These are phyloP conservation scores for Pichia sp. DNA, from an alignment of 1,139 yeast genomes.

Conservation along the genomic window DNA sequence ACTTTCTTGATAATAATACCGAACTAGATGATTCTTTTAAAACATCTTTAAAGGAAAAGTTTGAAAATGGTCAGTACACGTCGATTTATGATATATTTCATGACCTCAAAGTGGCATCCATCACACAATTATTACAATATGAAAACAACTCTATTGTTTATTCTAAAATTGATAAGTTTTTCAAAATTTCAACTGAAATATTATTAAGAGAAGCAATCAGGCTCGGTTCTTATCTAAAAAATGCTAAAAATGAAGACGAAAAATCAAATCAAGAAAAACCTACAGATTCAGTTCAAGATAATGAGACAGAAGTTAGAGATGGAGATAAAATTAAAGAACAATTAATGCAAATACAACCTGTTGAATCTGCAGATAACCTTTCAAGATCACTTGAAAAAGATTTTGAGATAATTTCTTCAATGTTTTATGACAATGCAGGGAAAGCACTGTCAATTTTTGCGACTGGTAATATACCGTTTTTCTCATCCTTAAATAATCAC, in stretches of 20 bases:
- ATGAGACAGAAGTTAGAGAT: slow-evolving; percentile 4
- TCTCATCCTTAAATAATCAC: slow-evolving; percentile 53
- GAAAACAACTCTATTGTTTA: slow-evolving; percentile 39
- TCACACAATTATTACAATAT: slow-evolving; percentile 30
- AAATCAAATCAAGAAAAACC: background rate
- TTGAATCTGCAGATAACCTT: slow-evolving; percentile 24
- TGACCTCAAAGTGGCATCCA: slow-evolving; percentile 64
- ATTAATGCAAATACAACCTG: slow-evolving; percentile 15
- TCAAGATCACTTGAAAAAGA: slow-evolving; percentile 41
- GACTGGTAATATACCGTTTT: slow-evolving; percentile 50
- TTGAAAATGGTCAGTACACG: slow-evolving; percentile 34
- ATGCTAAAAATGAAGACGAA: slow-evolving; percentile 6
- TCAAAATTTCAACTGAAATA: slow-evolving; percentile 62
- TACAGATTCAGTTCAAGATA: slow-evolving; percentile 3
- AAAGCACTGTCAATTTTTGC: slow-evolving; percentile 49
- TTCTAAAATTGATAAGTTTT: slow-evolving; percentile 57
- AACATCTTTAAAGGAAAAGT: slow-evolving; percentile 32
- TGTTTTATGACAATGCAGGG: slow-evolving; percentile 52
- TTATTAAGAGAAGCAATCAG: slow-evolving; percentile 65
- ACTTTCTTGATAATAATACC: slow-evolving; percentile 27
- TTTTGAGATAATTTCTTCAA: slow-evolving; percentile 58
- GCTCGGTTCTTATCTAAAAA: slow-evolving; percentile 29
- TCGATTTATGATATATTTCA: slow-evolving; percentile 55
- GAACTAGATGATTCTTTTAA: slow-evolving; percentile 24
- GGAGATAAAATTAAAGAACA: slow-evolving; percentile 8